These are phyloP conservation scores for Colletotrichum phormii DNA, from an alignment of 2,329 filamentous ascomycete genomes.

Conservation along the genomic window DNA sequence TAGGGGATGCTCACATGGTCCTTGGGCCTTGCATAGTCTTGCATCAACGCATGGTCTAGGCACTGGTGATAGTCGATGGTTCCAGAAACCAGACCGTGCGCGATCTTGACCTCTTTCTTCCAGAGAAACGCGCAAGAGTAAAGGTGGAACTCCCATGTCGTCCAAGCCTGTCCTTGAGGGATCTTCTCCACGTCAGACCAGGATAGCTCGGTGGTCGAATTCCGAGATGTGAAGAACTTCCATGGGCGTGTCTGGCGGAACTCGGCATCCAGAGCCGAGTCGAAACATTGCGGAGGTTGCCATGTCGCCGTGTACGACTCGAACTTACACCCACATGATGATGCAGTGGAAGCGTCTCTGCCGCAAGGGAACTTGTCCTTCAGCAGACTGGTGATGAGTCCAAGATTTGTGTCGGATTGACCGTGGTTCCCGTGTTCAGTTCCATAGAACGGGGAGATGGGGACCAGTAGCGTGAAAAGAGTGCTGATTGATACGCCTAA, in stretches of 20 bases:
- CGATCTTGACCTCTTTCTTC: conserved; percentile 15
- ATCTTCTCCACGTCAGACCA: neutral
- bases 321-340: conserved; percentile 3
- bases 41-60: conserved; percentile 12
- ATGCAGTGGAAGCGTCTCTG: neutral
- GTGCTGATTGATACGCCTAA: neutral
- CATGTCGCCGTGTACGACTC: conserved; percentile 19
- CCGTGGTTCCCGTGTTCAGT: neutral
- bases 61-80: conserved; percentile 19
- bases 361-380: neutral
- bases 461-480: neutral
- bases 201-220: neutral
- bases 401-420: neutral
- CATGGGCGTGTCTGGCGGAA: neutral
- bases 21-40: conserved; percentile 2
- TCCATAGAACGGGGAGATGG: neutral
- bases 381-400: neutral
- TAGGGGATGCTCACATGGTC: conserved; percentile 5
- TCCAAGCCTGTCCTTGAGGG: neutral
- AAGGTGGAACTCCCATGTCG: conserved; percentile 13
- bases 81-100: conserved; percentile 8
- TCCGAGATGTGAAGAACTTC: neutral
- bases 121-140: conserved; percentile 11
- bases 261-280: neutral
- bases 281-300: conserved; percentile 8